Base-by-base conservation (phyloP, 495 filamentous ascomycete genomes). In the Choiromyces venosus region DNA sequence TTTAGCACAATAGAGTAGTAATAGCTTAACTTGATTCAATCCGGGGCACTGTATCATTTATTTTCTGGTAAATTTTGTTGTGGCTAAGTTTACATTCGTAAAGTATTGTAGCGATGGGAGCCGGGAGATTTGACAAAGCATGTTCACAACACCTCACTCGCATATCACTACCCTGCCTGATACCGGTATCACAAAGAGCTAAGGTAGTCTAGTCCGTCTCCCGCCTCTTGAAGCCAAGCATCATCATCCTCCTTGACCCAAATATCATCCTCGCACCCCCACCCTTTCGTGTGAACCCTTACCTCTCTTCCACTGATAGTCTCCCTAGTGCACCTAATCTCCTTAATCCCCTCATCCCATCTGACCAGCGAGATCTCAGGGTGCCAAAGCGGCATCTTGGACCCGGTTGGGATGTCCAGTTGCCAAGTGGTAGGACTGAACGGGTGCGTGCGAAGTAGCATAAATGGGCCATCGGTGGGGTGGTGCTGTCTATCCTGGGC, bases 191-290 rank as follows among this genome's bases (percentile, higher is more conserved):
- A 52, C 46, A 25, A n/a, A 8, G 46, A 52, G 46, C 46, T 52
- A 25, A 1, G 8, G 25, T 52, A 52, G n/a, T 4, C 52, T 52
- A 52, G n/a, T 4, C 52, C 52, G 2, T 12, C 25, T 61, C 52
- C 1, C 52, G n/a, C 52, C n/a, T 29, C n/a, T 33, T 12, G n/a
- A 61, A 61, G 52, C 52, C 52, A 61, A 4, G n/a, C 8, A 19
- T 56, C 8, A 19, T 56, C 46, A 61, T 61, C 52, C 52, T 61
- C n/a, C 25, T 25, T 33, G 2, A 61, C 78, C 79, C 79, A 81
- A 2, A 71, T 78, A 73, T 81, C 79, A 46, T 81, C 79, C 40
- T 81, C 79, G 42, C 68, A 68, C 19, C 75, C 71, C 69, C 70
- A 81, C 18, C 79, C 79, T 6, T 52, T 71, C 75, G 75, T 73